Conservation (phyloP, 768 basidiomycete species). For the Tubosaeta sp. region DNA sequence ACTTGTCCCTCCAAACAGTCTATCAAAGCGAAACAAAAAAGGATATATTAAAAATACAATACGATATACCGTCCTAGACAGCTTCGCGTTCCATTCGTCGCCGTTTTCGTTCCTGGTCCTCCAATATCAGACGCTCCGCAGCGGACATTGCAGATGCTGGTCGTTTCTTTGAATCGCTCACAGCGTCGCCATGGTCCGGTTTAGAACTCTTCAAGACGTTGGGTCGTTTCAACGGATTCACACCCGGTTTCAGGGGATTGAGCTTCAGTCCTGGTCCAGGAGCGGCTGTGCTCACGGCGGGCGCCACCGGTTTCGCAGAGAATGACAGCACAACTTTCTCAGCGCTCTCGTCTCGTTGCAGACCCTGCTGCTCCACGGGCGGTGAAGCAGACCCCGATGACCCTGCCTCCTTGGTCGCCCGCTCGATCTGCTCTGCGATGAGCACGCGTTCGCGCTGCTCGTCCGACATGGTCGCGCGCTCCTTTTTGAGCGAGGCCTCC, state of each 20-base stretch:
- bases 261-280: conserved; percentile 49
- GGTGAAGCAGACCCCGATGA: conserved; percentile 31
- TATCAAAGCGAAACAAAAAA: neutral
- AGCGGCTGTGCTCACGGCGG: conserved; percentile 27
- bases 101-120: conserved; percentile 88
- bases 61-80: conserved; percentile 6
- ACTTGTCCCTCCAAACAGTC: neutral
- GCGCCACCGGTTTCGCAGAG: conserved; percentile 47
- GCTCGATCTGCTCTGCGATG: conserved; percentile 91
- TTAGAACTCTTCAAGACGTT: conserved; percentile 66
- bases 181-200: conserved; percentile 27
- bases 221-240: conserved; percentile 66
- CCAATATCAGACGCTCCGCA: conserved; percentile 80
- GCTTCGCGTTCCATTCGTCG: conserved; percentile 61
- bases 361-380: conserved; percentile 46
- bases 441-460: conserved; percentile 90
- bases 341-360: conserved; percentile 66
- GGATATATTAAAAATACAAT: conserved; percentile 6
- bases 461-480: conserved; percentile 85
- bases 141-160: conserved; percentile 65
- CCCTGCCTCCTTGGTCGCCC: conserved; percentile 55
- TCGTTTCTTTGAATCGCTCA: conserved; percentile 51
- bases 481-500: conserved; percentile 88
- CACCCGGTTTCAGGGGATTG: conserved; percentile 41
- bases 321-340: conserved; percentile 78